phyloP scores from a whole-genome alignment of 495 filamentous ascomycete genomes.

The Venustampulla echinocandica region DNA sequence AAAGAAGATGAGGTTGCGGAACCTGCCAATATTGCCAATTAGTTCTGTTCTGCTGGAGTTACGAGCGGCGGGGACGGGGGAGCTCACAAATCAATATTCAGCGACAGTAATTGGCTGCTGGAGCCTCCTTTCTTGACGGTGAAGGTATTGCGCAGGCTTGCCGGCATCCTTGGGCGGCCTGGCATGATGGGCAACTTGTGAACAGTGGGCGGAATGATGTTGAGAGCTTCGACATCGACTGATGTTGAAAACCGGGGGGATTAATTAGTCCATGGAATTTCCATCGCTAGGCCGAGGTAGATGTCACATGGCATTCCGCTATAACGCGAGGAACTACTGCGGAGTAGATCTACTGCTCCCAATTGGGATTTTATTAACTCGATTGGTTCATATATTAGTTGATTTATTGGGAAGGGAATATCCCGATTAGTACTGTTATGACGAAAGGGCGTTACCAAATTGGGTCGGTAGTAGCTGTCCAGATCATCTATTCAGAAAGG shows the following conservation, averaged over 20 bases:
- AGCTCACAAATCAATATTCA: conserved; percentile 77
- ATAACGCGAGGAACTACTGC: too few species aligned
- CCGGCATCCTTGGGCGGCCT: conserved; percentile 57
- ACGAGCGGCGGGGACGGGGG: neutral
- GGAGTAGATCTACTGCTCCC: too few species aligned
- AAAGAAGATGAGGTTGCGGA: conserved; percentile 84
- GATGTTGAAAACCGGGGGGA: neutral
- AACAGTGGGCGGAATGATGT: conserved; percentile 1
- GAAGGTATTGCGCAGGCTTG: conserved; percentile 57
- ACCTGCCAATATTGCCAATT: conserved; percentile 32
- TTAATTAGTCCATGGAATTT: neutral
- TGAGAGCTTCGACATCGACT: neutral
- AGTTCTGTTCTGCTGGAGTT: neutral
- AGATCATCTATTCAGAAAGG: too few species aligned
- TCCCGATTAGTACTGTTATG: neutral
- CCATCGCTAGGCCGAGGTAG: too few species aligned
- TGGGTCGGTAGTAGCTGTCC: too few species aligned
- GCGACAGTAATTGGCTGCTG: conserved; percentile 46
- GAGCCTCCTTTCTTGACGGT: conserved; percentile 44
- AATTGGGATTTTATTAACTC: too few species aligned
- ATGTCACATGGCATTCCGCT: too few species aligned
- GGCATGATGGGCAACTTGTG: conserved; percentile 37
- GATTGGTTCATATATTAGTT: too few species aligned
- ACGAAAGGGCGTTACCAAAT: neutral
- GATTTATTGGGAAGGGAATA: neutral